phyloP scores from a whole-genome alignment of 257 asterid species.

The Plectranthus barbatus region DNA sequence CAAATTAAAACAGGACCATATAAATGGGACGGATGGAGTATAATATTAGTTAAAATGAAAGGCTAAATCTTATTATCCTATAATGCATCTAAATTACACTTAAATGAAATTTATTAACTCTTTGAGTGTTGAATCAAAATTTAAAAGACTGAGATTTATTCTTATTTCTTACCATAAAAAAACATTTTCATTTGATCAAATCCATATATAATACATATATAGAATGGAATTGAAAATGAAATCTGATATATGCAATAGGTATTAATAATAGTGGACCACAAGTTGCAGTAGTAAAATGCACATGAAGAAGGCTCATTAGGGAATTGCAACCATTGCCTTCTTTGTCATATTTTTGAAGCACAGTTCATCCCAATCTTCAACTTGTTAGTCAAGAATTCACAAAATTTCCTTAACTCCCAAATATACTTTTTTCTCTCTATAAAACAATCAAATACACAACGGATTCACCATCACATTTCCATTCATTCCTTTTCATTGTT shows the following conservation, averaged over 20 bases:
- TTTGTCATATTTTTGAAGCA: not conserved
- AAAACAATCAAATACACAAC: not conserved
- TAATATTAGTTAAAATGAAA: no score
- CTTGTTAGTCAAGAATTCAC: not conserved
- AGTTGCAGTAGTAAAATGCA: not conserved
- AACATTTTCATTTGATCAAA: no score
- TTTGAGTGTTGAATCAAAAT: no score
- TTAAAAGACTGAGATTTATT: no score
- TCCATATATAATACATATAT: no score
- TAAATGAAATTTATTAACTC: no score
- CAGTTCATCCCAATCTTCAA: conserved; percentile 15
- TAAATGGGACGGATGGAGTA: no score
- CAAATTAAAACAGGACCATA: no score
- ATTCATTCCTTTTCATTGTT: not conserved
- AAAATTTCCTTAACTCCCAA: not conserved
- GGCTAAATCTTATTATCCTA: no score
- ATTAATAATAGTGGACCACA: not conserved
- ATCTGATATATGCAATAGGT: not conserved
- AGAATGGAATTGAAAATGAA: no score
- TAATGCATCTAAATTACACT: no score
- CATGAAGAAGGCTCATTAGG: not conserved
- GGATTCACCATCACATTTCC: conserved; percentile 6
- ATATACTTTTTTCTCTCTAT: conserved; percentile 1
- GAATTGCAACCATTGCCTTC: not conserved
- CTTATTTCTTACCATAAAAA: no score